Evolutionary conservation across 31 red algal species (phyloP), one percentile per base, ranked within the genome.

Genomic region (Asparagopsis taxiformis): DNA sequence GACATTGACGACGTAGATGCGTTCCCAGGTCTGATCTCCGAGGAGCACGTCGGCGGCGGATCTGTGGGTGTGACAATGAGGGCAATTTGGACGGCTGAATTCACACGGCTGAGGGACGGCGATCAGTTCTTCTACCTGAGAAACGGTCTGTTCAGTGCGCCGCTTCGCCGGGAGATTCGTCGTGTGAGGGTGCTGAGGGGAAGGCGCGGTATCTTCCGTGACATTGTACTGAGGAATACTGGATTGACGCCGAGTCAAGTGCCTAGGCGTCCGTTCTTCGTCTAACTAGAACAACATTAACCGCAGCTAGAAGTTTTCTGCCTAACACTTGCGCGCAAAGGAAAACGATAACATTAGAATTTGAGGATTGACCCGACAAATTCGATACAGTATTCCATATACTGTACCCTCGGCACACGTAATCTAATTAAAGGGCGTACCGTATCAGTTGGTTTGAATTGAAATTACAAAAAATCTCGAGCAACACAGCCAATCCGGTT

Each of bases 41-140:
- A 65, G 32, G 25, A 32, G 21, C 38, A 80, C 31, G 13, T 69
- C 0, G 7, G 41, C 0, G 60, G 62, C 1, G 48, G 19, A 0
- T 44, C 35, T 6, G 10, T 78, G 20, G 76, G 76, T 15, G 0
- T 0, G 15, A 65, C 64, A 26, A 55, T 68, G 38, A 15, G 11
- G 11, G 23, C 34, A 7, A 50, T 65, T n/a, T 56, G 46, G 48
- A 44, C 21, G 0, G 22, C 49, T 21, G 61, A 80, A 43, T 80
- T 80, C 52, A 50, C 7, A 0, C 37, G 76, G 39, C 21, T 80
- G 17, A 33, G 58, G 1, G 2, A 56, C 4, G 76, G 63, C 1
- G 76, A 80, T 25, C 62, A 49, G 46, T 80, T 80, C 48, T 80
- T 68, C 16, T 80, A 70, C 32, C 41, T 53, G 41, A 46, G 13